These are phyloP conservation scores for Blastomyces parvus DNA, from an alignment of 2,329 filamentous ascomycete genomes.

Conservation along the genomic window DNA sequence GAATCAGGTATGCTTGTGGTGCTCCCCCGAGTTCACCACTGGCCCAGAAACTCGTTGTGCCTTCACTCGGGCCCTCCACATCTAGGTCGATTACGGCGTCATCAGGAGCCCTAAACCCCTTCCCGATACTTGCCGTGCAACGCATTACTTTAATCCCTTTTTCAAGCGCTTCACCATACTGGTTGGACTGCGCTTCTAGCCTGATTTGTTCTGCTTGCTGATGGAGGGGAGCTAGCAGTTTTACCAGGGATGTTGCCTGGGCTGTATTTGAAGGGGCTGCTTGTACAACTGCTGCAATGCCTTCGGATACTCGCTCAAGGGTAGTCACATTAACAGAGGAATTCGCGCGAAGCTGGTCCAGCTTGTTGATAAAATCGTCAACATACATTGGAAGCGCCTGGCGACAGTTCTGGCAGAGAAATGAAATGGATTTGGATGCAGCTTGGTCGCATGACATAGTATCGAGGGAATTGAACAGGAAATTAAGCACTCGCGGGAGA, in stretches of 20 bases:
- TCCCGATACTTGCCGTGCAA: slow-evolving; percentile 36
- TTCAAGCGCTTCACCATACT: slow-evolving; percentile 27
- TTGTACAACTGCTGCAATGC: slow-evolving; percentile 38
- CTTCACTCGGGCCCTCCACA: slow-evolving; percentile 17
- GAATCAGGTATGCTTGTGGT: slow-evolving; percentile 30
- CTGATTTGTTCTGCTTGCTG: slow-evolving; percentile 27
- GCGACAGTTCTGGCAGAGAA: slow-evolving; percentile 37
- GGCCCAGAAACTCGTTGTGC: slow-evolving; percentile 32
- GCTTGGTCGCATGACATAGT: slow-evolving; percentile 32
- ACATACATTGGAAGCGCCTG: slow-evolving; percentile 33
- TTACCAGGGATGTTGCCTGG: slow-evolving; percentile 32
- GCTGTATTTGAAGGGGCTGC: slow-evolving; percentile 31
- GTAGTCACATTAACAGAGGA: slow-evolving; percentile 29
- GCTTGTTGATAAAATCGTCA: slow-evolving; percentile 35
- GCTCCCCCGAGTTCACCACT: slow-evolving; percentile 22
- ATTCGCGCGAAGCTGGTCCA: slow-evolving; percentile 32
- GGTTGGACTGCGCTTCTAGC: slow-evolving; percentile 24
- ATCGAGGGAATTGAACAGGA: slow-evolving; percentile 38
- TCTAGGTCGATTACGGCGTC: slow-evolving; percentile 31
- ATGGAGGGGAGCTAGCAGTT: slow-evolving; percentile 31
- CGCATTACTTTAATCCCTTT: slow-evolving; percentile 30
- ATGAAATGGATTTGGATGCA: slow-evolving; percentile 36
- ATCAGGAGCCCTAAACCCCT: slow-evolving; percentile 30
- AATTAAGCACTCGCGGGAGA: slow-evolving; percentile 34
- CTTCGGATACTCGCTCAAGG: slow-evolving; percentile 36